Evolutionary conservation across 1,139 yeast genomes (phyloP), one percentile per base, ranked within the genome.

Genomic region (Magnusiomyces tetraspermus): DNA sequence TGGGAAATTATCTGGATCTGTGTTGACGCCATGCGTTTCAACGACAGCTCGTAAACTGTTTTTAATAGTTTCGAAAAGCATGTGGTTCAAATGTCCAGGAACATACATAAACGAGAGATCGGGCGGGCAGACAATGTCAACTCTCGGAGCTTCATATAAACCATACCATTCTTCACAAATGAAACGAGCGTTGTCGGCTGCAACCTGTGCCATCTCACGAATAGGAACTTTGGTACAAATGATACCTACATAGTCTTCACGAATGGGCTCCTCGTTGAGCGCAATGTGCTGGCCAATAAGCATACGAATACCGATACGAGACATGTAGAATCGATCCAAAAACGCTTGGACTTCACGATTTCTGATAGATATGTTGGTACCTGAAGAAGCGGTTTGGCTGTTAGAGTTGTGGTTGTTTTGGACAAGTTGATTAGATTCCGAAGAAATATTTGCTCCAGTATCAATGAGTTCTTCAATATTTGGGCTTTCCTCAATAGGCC

Each of bases 161-260:
- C 92, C 92, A 64, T 85, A 87, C 69, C 85, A 85, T 62, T 87
- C 95, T 63, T 86, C 95, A 68, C 95, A 86, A 47, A 88, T 85
- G 64, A 83, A 86, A 58, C 87, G 75, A 3, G 96, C 95, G 51
- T 88, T 85, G 63, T 86, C 95, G 55, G 85, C 83, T 1, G 95
- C 95, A 66, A 84, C 92, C 62, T 80, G 82, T 1, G 90, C 89
- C 54, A 87, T 80, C 54, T 85, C 92, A 53, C 81, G 79, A 22
- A 87, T 84, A 60, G 84, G 85, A 50, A 95, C 85, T 60, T 82
- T 79, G 28, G 94, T 81, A 63, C 94, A 85, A 52, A 87, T 85
- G 53, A 87, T 87, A 1, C 96, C 96, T 45, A 87, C 95, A 64
- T 84, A 87, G 60, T 79, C 76, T 26, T 73, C 74, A 47, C 79